These are phyloP conservation scores for Silybum marianum DNA, from an alignment of 129 eudicot genomes.

Conservation along the genomic window DNA sequence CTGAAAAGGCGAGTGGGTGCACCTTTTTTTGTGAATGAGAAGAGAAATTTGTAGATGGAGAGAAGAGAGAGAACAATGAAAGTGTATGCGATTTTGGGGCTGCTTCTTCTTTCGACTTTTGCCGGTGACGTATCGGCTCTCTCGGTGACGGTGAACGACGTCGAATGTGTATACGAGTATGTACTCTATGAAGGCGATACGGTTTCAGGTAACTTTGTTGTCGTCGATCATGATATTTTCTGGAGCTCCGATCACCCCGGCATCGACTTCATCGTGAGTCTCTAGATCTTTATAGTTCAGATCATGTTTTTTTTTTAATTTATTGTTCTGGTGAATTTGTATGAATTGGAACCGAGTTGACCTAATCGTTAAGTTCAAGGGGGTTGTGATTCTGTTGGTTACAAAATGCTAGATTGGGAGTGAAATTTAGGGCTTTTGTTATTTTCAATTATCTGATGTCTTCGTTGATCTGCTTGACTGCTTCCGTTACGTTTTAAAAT, in stretches of 20 bases:
- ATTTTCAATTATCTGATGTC: neutral
- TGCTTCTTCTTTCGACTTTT: constrained; percentile 43
- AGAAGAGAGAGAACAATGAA: constrained; percentile 41
- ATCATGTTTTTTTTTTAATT: neutral
- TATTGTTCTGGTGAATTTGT: neutral
- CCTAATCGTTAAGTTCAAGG: constrained; percentile 16
- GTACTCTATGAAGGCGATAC: constrained; percentile 93
- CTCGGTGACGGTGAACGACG: constrained; percentile 80
- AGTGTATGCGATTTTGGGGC: constrained; percentile 30
- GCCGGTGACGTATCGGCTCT: constrained; percentile 47
- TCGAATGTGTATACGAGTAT: constrained; percentile 90
- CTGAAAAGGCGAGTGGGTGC: constrained; percentile 7
- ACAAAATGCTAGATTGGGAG: neutral
- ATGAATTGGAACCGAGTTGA: neutral
- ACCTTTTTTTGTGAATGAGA: neutral
- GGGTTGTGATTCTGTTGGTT: neutral
- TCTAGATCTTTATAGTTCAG: neutral
- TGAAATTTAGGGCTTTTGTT: constrained; percentile 15
- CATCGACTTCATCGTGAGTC: constrained; percentile 70
- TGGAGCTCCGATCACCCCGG: constrained; percentile 99
- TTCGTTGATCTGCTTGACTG: constrained; percentile 32
- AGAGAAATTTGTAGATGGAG: constrained; percentile 15
- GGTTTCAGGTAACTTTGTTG: constrained; percentile 88
- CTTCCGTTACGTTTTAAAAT: constrained; percentile 9
- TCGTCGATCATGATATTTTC: constrained; percentile 91